Evolutionary conservation across 2,329 filamentous ascomycete species (phyloP).

Genomic region (Gaeumannomyces tritici): DNA sequence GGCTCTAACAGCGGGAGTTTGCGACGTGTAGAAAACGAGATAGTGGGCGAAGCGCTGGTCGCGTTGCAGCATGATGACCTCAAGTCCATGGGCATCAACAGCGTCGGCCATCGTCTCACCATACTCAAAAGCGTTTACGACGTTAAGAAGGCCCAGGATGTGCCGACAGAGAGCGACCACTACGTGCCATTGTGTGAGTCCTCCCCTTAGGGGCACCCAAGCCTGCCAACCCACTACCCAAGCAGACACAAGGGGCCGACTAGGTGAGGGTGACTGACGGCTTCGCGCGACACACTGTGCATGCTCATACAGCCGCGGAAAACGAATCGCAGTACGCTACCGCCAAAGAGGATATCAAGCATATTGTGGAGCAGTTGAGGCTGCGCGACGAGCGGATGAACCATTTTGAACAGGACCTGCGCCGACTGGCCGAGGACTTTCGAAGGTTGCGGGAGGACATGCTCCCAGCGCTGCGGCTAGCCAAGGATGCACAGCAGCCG

Average conservation of each 20-base stretch:
- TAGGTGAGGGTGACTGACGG: too few species aligned
- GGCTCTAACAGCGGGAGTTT: too few species aligned
- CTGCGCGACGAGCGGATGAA: constrained; percentile 85
- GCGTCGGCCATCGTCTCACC: constrained; percentile 87
- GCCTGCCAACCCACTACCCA: too few species aligned
- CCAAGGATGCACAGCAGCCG: constrained; percentile 86
- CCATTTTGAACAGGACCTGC: constrained; percentile 72
- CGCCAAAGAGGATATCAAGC: constrained; percentile 75
- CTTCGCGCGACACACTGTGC: too few species aligned
- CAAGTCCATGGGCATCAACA: constrained; percentile 87
- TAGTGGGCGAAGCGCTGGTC: constrained; percentile 83
- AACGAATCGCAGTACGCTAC: constrained; percentile 82
- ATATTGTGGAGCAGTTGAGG: constrained; percentile 81
- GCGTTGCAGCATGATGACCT: constrained; percentile 86
- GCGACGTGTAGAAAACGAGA: constrained; percentile 84
- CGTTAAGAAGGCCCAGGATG: constrained; percentile 86
- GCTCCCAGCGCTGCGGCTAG: constrained; percentile 78
- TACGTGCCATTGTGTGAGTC: constrained; percentile 83
- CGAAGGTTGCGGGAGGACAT: constrained; percentile 82
- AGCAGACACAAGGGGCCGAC: too few species aligned
- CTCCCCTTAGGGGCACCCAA: background rate
- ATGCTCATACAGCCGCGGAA: constrained; percentile 60
- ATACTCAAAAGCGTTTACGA: constrained; percentile 96
- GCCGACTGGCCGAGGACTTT: constrained; percentile 80
- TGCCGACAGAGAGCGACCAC: constrained; percentile 84